Percentiles rank a stretch among this genome's conserved stretches.
Evolutionary conservation across 441 rosid species (phyloP).

Genomic region (Populus hybrid): DNA sequence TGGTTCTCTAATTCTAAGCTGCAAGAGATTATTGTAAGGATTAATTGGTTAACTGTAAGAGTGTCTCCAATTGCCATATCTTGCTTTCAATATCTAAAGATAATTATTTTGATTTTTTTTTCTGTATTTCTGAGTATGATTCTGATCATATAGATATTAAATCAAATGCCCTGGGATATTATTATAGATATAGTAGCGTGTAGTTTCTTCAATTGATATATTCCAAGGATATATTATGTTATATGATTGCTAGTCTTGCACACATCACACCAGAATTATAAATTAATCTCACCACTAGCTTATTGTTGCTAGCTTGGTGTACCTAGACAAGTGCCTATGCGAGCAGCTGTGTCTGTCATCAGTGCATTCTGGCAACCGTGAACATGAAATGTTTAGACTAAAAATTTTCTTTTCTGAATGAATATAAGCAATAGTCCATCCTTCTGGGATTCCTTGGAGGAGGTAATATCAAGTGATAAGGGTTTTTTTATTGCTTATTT

Average conservation of each 20-base stretch:
- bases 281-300: constrained; percentile 24
- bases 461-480: constrained; percentile 13
- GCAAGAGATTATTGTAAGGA: no score
- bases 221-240: not conserved
- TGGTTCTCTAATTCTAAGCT: no score
- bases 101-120: not conserved
- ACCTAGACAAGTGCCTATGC: constrained; percentile 15
- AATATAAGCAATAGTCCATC: constrained; percentile 16
- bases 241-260: not conserved
- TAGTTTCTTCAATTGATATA: no score
- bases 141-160: no score
- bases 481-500: not conserved
- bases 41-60: no score
- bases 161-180: no score
- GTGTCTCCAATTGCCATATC: no score
- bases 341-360: constrained; percentile 21
- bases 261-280: not conserved
- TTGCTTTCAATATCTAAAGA: no score
- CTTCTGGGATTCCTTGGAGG: constrained; percentile 11
- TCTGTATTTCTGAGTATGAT: not conserved
- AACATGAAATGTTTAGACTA: constrained; percentile 9
- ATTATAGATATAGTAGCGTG: no score
- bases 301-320: constrained; percentile 22
- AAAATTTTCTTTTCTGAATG: constrained; percentile 9
- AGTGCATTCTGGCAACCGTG: constrained; percentile 13